Evolutionary conservation across 2,329 filamentous ascomycete species (phyloP).

Genomic region (Chaetomium sp.): DNA sequence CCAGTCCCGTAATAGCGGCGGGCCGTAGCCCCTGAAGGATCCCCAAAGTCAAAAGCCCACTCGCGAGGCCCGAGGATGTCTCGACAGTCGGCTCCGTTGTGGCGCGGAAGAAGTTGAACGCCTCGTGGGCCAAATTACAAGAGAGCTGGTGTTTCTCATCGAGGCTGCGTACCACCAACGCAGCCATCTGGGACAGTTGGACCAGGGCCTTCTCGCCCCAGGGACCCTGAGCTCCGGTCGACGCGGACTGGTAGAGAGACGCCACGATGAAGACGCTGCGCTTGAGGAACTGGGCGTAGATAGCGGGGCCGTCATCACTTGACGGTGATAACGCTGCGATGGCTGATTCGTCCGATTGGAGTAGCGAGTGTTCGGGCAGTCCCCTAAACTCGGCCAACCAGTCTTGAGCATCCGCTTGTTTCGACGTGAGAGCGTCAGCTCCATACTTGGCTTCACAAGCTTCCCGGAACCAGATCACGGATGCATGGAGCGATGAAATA

Average conservation of each 20-base stretch:
- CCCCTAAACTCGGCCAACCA: slow-evolving; percentile 20
- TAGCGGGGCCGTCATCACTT: slow-evolving; percentile 15
- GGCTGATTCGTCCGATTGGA: slow-evolving; percentile 5
- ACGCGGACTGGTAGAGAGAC: slow-evolving; percentile 33
- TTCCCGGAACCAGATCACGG: slow-evolving; percentile 31
- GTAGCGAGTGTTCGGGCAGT: slow-evolving; percentile 20
- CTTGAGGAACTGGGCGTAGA: slow-evolving; percentile 32
- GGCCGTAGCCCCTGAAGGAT: slow-evolving; percentile 29
- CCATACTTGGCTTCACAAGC: slow-evolving; percentile 30
- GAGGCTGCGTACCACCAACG: slow-evolving; percentile 26
- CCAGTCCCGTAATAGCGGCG: slow-evolving; percentile 21
- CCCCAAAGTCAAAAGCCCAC: slow-evolving; percentile 21
- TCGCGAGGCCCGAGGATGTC: background rate
- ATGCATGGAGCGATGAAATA: slow-evolving; percentile 30
- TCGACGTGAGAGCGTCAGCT: slow-evolving; percentile 8
- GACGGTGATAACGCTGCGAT: background rate
- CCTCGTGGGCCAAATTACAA: slow-evolving; percentile 21
- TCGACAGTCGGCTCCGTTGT: background rate
- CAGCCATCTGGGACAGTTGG: slow-evolving; percentile 27
- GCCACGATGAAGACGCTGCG: slow-evolving; percentile 33
- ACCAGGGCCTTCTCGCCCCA: slow-evolving; percentile 21
- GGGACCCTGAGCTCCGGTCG: slow-evolving; percentile 1
- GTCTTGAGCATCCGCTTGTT: slow-evolving; percentile 11
- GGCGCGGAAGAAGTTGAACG: slow-evolving; percentile 24
- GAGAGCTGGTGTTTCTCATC: slow-evolving; percentile 24